Conservation (phyloP, 2,329 filamentous ascomycete species). For the Blastomyces parvus region DNA sequence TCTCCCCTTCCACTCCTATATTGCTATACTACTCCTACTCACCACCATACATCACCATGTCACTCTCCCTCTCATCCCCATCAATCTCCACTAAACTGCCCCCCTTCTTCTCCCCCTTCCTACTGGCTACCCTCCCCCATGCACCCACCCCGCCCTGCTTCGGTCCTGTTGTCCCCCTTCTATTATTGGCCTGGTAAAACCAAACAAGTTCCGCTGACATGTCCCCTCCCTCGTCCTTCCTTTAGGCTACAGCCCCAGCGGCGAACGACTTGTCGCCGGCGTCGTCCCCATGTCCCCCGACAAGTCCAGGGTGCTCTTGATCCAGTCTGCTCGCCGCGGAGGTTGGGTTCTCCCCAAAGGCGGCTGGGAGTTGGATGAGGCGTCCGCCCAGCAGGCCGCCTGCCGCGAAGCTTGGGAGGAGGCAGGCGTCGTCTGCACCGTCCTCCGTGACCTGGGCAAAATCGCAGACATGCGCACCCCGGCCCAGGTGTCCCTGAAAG, state of each 20-base stretch:
- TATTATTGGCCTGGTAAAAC: not conserved
- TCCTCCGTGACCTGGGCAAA: slow-evolving; percentile 75
- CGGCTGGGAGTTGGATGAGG: slow-evolving; percentile 93
- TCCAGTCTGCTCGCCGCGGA: slow-evolving; percentile 81
- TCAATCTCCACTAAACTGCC: not conserved
- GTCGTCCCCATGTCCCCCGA: slow-evolving; percentile 82
- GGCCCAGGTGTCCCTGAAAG: slow-evolving; percentile 43
- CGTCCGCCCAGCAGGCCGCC: slow-evolving; percentile 71
- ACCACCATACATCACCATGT: not conserved
- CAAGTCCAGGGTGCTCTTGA: slow-evolving; percentile 80
- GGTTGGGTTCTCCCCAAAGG: slow-evolving; percentile 97
- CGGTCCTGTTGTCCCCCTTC: not conserved
- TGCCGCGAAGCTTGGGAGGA: slow-evolving; percentile 96
- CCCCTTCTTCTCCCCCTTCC: not conserved
- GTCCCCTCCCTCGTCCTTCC: not conserved
- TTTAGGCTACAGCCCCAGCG: slow-evolving; percentile 79
- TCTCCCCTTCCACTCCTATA: not conserved
- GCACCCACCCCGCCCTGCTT: not conserved
- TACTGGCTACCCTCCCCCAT: not conserved
- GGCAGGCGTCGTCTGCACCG: slow-evolving; percentile 77
- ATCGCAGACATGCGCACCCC: slow-evolving; percentile 68
- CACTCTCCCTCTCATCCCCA: not conserved
- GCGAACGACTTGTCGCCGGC: slow-evolving; percentile 89
- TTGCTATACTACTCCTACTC: no score
- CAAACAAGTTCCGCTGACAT: slow-evolving; percentile 4